These are phyloP conservation scores for Phaeophleospora eucalypticola DNA, from an alignment of 2,329 filamentous ascomycete species.

Conservation along the genomic window DNA sequence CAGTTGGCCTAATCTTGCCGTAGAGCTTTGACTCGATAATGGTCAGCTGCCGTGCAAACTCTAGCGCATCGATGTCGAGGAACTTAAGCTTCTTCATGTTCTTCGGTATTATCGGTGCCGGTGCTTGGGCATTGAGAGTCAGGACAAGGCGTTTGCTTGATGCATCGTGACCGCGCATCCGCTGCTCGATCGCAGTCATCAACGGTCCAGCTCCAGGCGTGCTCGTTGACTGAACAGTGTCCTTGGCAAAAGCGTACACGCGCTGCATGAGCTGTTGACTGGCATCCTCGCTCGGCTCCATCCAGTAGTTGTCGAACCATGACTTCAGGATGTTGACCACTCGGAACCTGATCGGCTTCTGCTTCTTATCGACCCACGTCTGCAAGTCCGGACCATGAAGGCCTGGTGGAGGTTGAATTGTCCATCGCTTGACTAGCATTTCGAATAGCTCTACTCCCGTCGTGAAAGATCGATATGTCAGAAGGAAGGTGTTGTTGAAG, in stretches of 20 bases:
- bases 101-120: constrained; percentile 91
- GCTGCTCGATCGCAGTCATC: constrained; percentile 82
- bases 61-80: constrained; percentile 88
- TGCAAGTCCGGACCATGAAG: constrained; percentile 73
- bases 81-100: constrained; percentile 99
- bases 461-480: constrained; percentile 95
- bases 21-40: constrained; percentile 95
- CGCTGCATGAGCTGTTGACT: constrained; percentile 81
- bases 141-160: constrained; percentile 81
- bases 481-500: constrained; percentile 96
- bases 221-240: constrained; percentile 87
- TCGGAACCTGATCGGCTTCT: constrained; percentile 90
- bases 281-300: constrained; percentile 84
- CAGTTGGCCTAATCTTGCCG: constrained; percentile 90
- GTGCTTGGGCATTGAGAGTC: constrained; percentile 70
- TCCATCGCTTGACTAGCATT: constrained; percentile 84
- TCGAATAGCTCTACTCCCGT: constrained; percentile 87
- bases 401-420: constrained; percentile 83
- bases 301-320: constrained; percentile 99
- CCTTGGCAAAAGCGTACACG: constrained; percentile 85
- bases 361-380: constrained; percentile 86
- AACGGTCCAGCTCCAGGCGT: constrained; percentile 83
- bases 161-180: constrained; percentile 81
- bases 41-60: constrained; percentile 95
- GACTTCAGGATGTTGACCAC: constrained; percentile 97